A percentile compares a stretch with the other conserved stretches of the same genome.
phyloP scores from a whole-genome alignment of 345 rosid species.

The Murraya paniculata region DNA sequence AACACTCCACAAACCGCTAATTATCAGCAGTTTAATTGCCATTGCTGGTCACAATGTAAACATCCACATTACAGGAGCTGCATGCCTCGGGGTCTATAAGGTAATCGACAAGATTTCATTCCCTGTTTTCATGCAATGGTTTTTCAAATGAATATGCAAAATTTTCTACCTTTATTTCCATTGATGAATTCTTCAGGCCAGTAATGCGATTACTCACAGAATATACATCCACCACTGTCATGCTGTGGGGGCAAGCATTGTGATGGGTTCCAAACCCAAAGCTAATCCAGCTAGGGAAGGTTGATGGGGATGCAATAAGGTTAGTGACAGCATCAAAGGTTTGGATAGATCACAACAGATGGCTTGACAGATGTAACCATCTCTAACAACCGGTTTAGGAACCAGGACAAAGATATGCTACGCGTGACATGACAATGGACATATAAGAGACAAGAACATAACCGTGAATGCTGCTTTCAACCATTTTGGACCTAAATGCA shows the following conservation, averaged over 20 bases:
- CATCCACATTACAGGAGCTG: conserved; percentile 53
- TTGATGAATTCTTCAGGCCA: conserved; percentile 26
- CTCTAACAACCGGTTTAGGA: conserved; percentile 72
- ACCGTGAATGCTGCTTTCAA: conserved; percentile 65
- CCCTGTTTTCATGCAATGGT: background rate
- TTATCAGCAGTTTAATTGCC: conserved; percentile 63
- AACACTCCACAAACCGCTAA: conserved; percentile 49
- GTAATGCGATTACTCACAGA: conserved; percentile 71
- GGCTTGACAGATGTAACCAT: conserved; percentile 60
- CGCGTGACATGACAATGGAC: conserved; percentile 73
- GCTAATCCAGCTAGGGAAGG: conserved; percentile 38
- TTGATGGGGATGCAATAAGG: conserved; percentile 74
- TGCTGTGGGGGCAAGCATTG: conserved; percentile 44
- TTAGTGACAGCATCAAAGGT: conserved; percentile 56
- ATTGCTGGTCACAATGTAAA: conserved; percentile 69
- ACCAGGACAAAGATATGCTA: conserved; percentile 88
- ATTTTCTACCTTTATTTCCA: background rate
- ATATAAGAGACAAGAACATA: conserved; percentile 53
- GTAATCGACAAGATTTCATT: conserved; percentile 5
- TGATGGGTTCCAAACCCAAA: conserved; percentile 55
- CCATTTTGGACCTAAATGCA: conserved; percentile 85
- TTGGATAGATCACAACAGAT: conserved; percentile 77
- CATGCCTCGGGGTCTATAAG: conserved; percentile 55
- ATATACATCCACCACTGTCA: conserved; percentile 64
- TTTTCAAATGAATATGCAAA: background rate